Base-by-base conservation (phyloP, 768 basidiomycete genomes). In the Boletus patriciae region DNA sequence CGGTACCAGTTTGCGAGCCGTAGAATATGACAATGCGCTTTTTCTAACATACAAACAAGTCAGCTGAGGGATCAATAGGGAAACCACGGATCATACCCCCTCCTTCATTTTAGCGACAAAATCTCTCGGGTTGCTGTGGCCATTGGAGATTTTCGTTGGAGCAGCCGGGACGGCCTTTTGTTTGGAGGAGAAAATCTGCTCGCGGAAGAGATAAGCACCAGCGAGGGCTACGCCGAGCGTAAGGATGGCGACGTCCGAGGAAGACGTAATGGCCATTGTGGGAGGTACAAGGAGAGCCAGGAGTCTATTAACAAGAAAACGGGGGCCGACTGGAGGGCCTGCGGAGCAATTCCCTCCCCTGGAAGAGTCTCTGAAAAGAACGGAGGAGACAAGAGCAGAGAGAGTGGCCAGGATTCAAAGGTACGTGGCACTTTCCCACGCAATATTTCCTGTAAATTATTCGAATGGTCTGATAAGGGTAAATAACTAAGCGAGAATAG, bases 21-120 rank as follows among this genome's bases (percentile, higher is more conserved):
- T 97, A 99, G 72, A 99, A 96, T 68, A 98, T 98, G 65, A 92
- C 90, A 16, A 96, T 78, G 59, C 94, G 92, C 74, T 97, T 98
- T 84, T 95, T 96, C 95, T 98, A 67, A 58, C 45, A 40, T 43
- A 53, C 6, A 25, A 31, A 19, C 34, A 18, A 25, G 51, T 59
- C 19, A 60, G 23, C 12, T 36, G 50, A 59, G 40, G 58, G 29
- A 52, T 33, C 34, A 38, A 55, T 33, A 51, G 10, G 42, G 56
- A 29, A 31, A 56, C 53, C 34, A 45, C n/a, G 5, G 46, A 11
- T 18, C 92, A 71, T 76, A 98, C 96, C 40, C 85, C 87, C 58
- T 88, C 86, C 76, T 94, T 90, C 93, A 98, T 94, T 78, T 95
- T 95, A 13, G 85, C 84, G 41, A 97, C 82, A 69, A 97, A 97